Evolutionary conservation across 352 stramenopile genomes (phyloP).

Genomic region (Globisporangium recalcitrans): DNA sequence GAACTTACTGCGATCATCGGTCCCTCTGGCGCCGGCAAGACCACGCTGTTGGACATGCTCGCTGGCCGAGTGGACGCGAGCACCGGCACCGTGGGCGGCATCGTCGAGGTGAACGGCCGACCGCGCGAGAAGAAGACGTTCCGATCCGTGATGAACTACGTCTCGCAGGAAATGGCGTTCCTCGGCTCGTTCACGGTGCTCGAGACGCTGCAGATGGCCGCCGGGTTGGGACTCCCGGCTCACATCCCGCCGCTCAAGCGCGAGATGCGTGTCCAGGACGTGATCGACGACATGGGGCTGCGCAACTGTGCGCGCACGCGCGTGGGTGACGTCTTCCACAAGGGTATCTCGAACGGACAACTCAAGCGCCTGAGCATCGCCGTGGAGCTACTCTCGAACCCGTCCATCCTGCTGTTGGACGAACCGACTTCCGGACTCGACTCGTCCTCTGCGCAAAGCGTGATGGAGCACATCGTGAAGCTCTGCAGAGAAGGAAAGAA

Average conservation of each 20-base stretch:
- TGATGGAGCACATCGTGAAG: constrained; percentile 75
- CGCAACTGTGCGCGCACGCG: constrained; percentile 43
- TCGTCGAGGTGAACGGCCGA: constrained; percentile 54
- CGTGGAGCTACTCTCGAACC: constrained; percentile 91
- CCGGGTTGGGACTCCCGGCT: constrained; percentile 40
- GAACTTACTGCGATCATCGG: constrained; percentile 70
- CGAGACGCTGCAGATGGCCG: constrained; percentile 61
- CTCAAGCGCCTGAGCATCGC: constrained; percentile 91
- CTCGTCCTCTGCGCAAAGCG: constrained; percentile 73
- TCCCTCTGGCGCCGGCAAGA: constrained; percentile 59
- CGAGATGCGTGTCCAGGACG: constrained; percentile 37
- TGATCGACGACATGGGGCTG: constrained; percentile 70
- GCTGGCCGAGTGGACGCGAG: no score
- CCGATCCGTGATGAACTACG: constrained; percentile 53
- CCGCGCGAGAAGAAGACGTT: constrained; percentile 33
- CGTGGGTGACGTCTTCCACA: constrained; percentile 82
- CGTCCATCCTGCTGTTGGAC: no score
- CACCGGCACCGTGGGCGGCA: constrained; percentile 45
- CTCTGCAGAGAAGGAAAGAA: constrained; percentile 53
- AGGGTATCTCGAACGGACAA: constrained; percentile 85
- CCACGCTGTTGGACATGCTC: constrained; percentile 57
- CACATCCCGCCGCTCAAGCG: constrained; percentile 32
- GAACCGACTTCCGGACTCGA: no score
- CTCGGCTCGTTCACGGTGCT: constrained; percentile 63
- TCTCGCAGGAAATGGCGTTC: constrained; percentile 53